Base-by-base conservation (phyloP, 495 filamentous ascomycete species). In the Penicillium arizonense region DNA sequence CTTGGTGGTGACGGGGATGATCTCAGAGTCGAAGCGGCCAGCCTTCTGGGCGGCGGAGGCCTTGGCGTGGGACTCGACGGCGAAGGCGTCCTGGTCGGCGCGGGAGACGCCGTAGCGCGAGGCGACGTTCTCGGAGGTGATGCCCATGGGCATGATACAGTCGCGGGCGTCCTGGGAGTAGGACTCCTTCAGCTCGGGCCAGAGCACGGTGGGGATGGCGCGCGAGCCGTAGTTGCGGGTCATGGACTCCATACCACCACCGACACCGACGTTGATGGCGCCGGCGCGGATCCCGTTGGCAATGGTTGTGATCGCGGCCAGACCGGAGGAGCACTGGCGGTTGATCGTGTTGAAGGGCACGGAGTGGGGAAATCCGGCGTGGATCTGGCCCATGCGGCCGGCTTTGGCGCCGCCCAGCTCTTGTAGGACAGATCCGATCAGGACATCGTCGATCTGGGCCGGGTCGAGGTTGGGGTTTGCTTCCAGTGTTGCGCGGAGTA, bases 171-270 rank as follows among this genome's bases (percentile, higher is more conserved):
- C 87, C 67, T 87, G 76, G 6, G 82, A 82, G 7, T 65, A 64
- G 2, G 76, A 83, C 3, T 88, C 78, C 59, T 75, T 82, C 50
- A 96, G 68, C 40, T 80, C 86, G 1, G 85, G 82, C 86, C 90
- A 96, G n/a, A 89, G 67, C 37, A 89, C 82, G 3, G 82, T 85
- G 0, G 92, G 92, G 48, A 97, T 93, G 6, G 92, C 92, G 47
- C 83, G 75, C 0, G 76, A 82, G 7, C 86, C 90, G 70, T 96
- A 96, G 68, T 96, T 96, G 47, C 86, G 71, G 43, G 89, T 95
- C 91, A 96, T 96, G 65, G 84, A 88, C 77, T 96, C 91, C 87
- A 93, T 95, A 14, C 91, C 91, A 18, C 87, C 92, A 33, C 85
- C 91, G 46, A 97, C 82, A 54, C 91, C 91, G n/a, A 88, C 74